Conservation (phyloP, 2,329 filamentous ascomycete species). For the Cyphellophora europaea region DNA sequence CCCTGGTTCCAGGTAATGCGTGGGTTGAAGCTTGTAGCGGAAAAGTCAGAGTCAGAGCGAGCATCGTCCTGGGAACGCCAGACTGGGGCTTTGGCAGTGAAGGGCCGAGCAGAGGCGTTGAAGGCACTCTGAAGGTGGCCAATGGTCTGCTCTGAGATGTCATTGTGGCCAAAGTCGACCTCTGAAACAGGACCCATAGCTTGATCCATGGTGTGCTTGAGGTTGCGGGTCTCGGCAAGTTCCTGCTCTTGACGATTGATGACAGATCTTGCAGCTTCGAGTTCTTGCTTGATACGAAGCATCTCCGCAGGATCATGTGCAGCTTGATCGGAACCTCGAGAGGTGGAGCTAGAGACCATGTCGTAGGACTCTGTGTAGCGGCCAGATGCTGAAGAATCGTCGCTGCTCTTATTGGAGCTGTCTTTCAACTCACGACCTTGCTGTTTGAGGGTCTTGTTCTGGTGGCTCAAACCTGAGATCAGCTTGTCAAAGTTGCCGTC, state of each 20-base stretch:
- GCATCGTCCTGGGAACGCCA: slow-evolving; percentile 36
- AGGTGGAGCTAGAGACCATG: slow-evolving; percentile 14
- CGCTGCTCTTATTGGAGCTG: slow-evolving; percentile 14
- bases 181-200: slow-evolving; percentile 46
- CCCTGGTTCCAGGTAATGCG: neutral
- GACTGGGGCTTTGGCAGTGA: slow-evolving; percentile 30
- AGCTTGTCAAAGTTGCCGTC: slow-evolving; percentile 27
- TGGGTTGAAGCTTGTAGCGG: slow-evolving; percentile 30
- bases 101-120: slow-evolving; percentile 38
- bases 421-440: slow-evolving; percentile 44
- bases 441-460: slow-evolving; percentile 51
- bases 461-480: slow-evolving; percentile 64
- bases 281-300: slow-evolving; percentile 46
- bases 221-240: slow-evolving; percentile 49
- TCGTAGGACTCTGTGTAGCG: slow-evolving; percentile 27
- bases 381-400: slow-evolving; percentile 25
- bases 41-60: slow-evolving; percentile 36
- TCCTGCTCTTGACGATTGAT: slow-evolving; percentile 54
- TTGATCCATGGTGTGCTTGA: slow-evolving; percentile 53
- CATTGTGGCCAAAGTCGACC: slow-evolving; percentile 37
- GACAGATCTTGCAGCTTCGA: slow-evolving; percentile 47
- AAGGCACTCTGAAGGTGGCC: slow-evolving; percentile 42
- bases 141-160: slow-evolving; percentile 43
- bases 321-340: slow-evolving; percentile 11
- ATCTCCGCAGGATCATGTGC: slow-evolving; percentile 38